phyloP scores from a whole-genome alignment of 306 rosid species.

The Fagus crenata region DNA sequence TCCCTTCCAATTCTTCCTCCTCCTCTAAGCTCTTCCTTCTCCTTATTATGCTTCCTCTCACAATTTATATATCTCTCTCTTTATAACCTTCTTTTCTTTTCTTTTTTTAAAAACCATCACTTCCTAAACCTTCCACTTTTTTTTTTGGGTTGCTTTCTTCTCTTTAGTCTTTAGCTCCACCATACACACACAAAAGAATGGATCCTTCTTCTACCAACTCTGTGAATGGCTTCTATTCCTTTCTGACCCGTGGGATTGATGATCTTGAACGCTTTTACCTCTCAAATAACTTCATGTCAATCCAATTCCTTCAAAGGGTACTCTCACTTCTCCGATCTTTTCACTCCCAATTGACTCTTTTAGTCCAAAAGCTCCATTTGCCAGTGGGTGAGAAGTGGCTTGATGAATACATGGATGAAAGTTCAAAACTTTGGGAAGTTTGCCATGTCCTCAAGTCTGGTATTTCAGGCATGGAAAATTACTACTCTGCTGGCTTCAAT shows the following conservation, averaged over 20 bases:
- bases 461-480: conserved; percentile 76
- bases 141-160: neutral
- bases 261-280: conserved; percentile 88
- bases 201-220: conserved; percentile 95
- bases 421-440: conserved; percentile 98
- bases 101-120: neutral
- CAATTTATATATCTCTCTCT: conserved; percentile 58
- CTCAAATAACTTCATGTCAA: conserved; percentile 89
- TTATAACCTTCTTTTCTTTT: conserved; percentile 20
- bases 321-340: conserved; percentile 91
- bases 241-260: conserved; percentile 87
- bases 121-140: neutral
- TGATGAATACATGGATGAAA: conserved; percentile 98
- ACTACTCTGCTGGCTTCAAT: conserved; percentile 71
- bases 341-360: conserved; percentile 83
- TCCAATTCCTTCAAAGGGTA: conserved; percentile 89
- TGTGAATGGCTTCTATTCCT: conserved; percentile 90
- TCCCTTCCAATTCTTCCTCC: conserved; percentile 43
- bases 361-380: conserved; percentile 93
- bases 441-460: conserved; percentile 94
- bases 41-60: conserved; percentile 36
- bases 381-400: conserved; percentile 99
- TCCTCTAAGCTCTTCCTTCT: conserved; percentile 25
- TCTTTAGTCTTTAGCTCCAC: neutral
- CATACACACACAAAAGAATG: conserved; percentile 37